Conservation (phyloP, 768 basidiomycete genomes). For the Lactarius hatsudake region DNA sequence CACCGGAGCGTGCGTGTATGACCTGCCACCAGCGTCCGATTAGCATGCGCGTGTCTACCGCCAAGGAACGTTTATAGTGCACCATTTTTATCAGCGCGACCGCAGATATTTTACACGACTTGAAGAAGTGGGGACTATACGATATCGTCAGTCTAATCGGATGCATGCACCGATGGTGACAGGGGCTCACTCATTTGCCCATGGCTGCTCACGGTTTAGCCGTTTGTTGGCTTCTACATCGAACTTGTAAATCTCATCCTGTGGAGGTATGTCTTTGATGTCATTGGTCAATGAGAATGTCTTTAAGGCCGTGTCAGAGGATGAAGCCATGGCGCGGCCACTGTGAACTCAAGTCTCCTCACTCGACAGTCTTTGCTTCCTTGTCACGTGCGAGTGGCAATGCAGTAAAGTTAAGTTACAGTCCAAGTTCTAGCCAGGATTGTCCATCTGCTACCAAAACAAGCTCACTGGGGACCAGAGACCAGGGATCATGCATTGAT, state of each 20-base stretch:
- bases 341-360: background rate
- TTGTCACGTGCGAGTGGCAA: slow-evolving; percentile 11
- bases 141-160: slow-evolving; percentile 15
- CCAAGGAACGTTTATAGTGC: slow-evolving; percentile 10
- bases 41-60: slow-evolving; percentile 17
- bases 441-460: too few species aligned
- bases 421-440: too few species aligned
- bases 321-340: slow-evolving; percentile 33
- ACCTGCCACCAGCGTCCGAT: slow-evolving; percentile 52
- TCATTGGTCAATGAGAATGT: slow-evolving; percentile 73
- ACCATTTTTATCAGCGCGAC: slow-evolving; percentile 96
- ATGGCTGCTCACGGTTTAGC: slow-evolving; percentile 70
- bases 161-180: background rate
- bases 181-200: slow-evolving; percentile 76
- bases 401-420: background rate
- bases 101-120: slow-evolving; percentile 91
- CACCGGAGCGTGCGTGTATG: slow-evolving; percentile 96
- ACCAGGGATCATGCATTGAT: too few species aligned
- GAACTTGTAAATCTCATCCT: slow-evolving; percentile 78
- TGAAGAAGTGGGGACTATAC: slow-evolving; percentile 74
- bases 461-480: too few species aligned
- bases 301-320: slow-evolving; percentile 61
- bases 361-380: background rate
- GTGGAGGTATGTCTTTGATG: slow-evolving; percentile 62
- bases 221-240: slow-evolving; percentile 65